Base-by-base conservation (phyloP, 1,139 yeast species). In the Zygoascus hellenicus region DNA sequence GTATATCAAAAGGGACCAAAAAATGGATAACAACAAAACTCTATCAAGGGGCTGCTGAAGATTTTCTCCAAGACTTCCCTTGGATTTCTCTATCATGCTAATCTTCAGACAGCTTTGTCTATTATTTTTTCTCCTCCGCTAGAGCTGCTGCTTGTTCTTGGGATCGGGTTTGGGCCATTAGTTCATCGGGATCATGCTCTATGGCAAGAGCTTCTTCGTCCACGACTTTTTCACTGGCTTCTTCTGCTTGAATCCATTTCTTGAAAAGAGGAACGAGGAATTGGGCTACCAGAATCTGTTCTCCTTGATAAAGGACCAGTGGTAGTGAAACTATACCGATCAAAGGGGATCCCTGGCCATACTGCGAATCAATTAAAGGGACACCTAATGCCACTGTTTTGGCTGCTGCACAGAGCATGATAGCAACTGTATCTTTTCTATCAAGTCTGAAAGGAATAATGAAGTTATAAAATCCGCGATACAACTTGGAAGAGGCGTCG, bases 321-420 rank as follows among this genome's bases (percentile, higher is more conserved):
- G 96, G 94, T 4, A 87, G 88, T 37, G 89, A 68, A 37, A 88
- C 66, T 48, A 78, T 76, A 19, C 96, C 96, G 52, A 87, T 69
- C 53, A 78, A 70, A 5, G 75, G 74, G 54, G 77, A 77, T 43
- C 73, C 58, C 4, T 78, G 66, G 7, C 95, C 94, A 62, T 86
- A 88, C 63, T 88, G 96, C 0, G 96, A 78, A 1, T 88, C 72
- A 9, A 85, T 72, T 48, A 88, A 71, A 1, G 95, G 84, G 1
- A 88, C 95, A 40, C 96, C 96, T 46, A 88, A 70, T 0, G 96
- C 96, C 0, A 95, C 96, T 0, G 96, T 87, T 62, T 88, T 88
- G 3, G 96, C 95, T 1, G 95, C 94, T 5, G 95, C 96, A 65
- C 96, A 87, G 49, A 87, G 75, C 82, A 88, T 76, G 42, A 88